Base-by-base conservation (phyloP, 306 rosid genomes). In the Acmispon strigosus region DNA sequence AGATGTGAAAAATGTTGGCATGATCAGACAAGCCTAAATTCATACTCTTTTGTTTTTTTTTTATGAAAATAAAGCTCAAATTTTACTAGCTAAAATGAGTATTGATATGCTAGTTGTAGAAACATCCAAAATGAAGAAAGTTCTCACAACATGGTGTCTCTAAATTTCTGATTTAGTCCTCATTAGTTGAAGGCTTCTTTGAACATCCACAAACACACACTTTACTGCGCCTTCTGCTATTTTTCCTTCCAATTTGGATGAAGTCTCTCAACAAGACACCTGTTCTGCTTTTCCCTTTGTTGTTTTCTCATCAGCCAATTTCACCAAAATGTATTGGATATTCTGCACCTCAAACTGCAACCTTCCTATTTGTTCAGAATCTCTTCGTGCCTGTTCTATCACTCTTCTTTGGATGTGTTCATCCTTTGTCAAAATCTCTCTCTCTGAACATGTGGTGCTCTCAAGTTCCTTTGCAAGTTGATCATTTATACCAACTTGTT, bases 341-440 rank as follows among this genome's bases (percentile, higher is more conserved):
- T 83, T 94, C 81, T 94, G 94, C 73, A 94, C 78, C 80, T 94
- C 98, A 66, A 90, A 87, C 78, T 94, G 98, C 85, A 94, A 60
- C 78, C 84, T 47, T 74, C 95, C 96, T 20, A 94, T 87, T 82
- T 86, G 89, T 69, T 90, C 98, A 0, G 96, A 84, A 63, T 76
- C 87, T 81, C 78, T 87, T 44, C 82, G 61, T 10, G 96, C 91
- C 62, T 84, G 90, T 48, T 90, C 96, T 0, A 70, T 76, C 43
- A 78, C 69, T 72, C 56, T 87, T 82, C 80, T 69, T 60, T 65
- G 37, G n/a, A 61, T 42, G 13, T 69, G 73, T 76, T 71, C 82
- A 27, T 68, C 74, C 65, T 86, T 86, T 34, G 77, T 88, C 74
- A 69, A 74, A 18, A 76, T 55, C 47, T 70, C 85, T 54, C 76